A percentile compares a stretch with the other conserved stretches of the same genome.
Evolutionary conservation across 2,329 filamentous ascomycete genomes (phyloP).

Genomic region (Ophiosphaerella narmari): DNA sequence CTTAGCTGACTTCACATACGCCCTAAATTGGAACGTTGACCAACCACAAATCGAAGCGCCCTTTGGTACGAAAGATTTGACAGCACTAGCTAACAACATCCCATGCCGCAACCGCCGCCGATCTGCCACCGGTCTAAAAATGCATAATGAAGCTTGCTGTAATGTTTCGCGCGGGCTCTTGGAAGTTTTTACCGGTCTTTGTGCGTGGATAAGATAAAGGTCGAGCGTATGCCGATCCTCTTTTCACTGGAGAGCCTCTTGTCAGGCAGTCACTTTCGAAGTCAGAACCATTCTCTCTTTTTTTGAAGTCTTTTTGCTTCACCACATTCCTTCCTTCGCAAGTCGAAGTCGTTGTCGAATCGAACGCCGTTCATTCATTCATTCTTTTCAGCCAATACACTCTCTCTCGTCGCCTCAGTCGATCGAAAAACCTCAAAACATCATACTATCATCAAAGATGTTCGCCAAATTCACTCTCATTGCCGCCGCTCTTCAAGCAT

Average conservation of each 20-base stretch:
- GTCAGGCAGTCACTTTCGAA: no score
- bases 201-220: background rate
- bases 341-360: background rate
- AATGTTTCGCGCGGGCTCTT: background rate
- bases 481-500: constrained; percentile 20
- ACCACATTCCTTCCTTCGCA: constrained; percentile 3
- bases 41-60: constrained; percentile 12
- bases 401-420: background rate
- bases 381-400: background rate
- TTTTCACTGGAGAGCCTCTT: no score
- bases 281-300: background rate
- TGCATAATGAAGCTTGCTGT: background rate
- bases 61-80: background rate
- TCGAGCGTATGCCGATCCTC: no score
- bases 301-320: constrained; percentile 5
- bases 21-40: background rate
- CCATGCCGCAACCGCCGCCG: constrained; percentile 10
- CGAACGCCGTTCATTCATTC: background rate
- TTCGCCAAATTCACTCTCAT: constrained; percentile 22
- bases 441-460: constrained; percentile 12
- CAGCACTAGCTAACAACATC: constrained; percentile 6
- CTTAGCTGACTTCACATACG: no score
- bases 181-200: background rate
- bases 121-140: background rate
- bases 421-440: background rate